Conservation (phyloP, 306 rosid species). For the Inga oerstediana region DNA sequence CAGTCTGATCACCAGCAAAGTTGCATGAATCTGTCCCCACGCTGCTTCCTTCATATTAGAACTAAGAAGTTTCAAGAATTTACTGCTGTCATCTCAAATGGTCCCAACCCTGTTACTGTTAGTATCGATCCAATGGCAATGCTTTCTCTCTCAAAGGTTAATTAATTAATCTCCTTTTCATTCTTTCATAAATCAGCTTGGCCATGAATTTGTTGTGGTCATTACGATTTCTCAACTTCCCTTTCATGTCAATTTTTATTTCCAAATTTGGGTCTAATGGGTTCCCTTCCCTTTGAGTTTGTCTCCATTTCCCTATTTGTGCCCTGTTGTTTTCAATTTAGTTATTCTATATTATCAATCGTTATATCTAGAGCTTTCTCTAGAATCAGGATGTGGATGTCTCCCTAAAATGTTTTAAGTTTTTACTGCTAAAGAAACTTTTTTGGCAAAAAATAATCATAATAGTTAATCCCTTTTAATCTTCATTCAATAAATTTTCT, state of each 20-base stretch:
- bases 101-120: background rate
- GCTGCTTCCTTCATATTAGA: background rate
- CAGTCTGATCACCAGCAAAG: background rate
- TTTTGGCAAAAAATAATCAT: background rate
- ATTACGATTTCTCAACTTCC: slow-evolving; percentile 4
- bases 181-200: background rate
- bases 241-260: slow-evolving; percentile 22
- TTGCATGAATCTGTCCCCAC: background rate
- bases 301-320: background rate
- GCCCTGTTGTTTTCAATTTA: slow-evolving; percentile 20
- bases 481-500: background rate
- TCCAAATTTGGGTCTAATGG: slow-evolving; percentile 8
- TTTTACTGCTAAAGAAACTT: background rate
- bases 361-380: background rate
- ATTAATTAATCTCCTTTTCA: background rate
- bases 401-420: background rate
- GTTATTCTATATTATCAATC: slow-evolving; percentile 30
- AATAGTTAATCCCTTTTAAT: background rate
- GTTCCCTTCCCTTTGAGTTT: background rate
- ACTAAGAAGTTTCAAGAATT: slow-evolving; percentile 16
- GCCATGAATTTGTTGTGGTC: slow-evolving; percentile 1
- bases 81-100: background rate
- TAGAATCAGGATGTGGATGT: background rate
- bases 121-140: background rate
- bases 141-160: background rate